Evolutionary conservation across 495 filamentous ascomycete genomes (phyloP), one percentile per base, ranked within the genome.

Genomic region (Penicillium lagena): DNA sequence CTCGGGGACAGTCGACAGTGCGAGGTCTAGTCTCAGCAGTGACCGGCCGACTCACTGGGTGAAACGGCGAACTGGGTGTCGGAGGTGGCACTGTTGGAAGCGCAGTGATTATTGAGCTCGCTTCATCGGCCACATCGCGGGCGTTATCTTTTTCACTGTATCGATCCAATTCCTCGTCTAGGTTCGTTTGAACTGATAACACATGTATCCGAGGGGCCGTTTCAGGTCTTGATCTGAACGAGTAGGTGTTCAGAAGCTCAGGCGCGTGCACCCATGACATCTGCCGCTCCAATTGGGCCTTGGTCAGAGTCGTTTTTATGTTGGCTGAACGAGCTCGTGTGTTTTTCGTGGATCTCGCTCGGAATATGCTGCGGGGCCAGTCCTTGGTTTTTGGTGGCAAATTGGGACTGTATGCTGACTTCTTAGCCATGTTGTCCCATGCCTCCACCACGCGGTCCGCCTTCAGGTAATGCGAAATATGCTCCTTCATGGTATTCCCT

Each of bases 361-460:
- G 60, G 51, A 71, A 71, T 29, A 58, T 56, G 32, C 65, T 69
- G 46, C 59, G 58, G 4, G 58, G 62, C 40, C 64, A 63, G 7
- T 63, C 62, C 40, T 56, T 66, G 7, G 48, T 50, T 31, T 46
- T 55, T 38, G 50, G n/a, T 8, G 51, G 11, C 1, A 44, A 43
- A 0, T 37, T 39, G 0, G 42, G 39, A 31, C 49, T 51, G 43
- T 27, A 48, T 29, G 39, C 36, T 5, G 55, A 44, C 17, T 53
- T 58, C 11, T 52, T 49, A 28, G 53, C 43, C n/a, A 58, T 52
- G 35, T 27, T 56, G 22, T 69, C 65, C 65, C 65, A 71, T 1
- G 60, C 55, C 11, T 71, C 65, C n/a, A 61, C 43, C 9, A 67
- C 67, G n/a, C 59, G 57, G 44, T 71, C 67, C 4, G 62, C 63